phyloP scores from a whole-genome alignment of 2,329 filamentous ascomycete genomes.

The Phaeosphaeriaceae sp. region DNA sequence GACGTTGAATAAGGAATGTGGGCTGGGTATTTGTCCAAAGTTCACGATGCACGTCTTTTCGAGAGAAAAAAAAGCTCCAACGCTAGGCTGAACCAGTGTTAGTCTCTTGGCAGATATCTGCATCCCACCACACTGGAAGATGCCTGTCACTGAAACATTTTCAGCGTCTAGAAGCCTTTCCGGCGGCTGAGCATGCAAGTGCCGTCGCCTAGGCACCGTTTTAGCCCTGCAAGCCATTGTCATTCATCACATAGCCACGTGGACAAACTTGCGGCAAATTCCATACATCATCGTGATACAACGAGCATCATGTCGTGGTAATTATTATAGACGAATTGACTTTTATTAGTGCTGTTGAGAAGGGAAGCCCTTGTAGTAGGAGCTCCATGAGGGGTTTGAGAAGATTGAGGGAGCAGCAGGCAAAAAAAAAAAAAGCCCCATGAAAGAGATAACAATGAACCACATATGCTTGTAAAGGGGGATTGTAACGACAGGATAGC shows the following conservation, averaged over 20 bases:
- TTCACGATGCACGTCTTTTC: constrained; percentile 18
- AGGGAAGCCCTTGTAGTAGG: too few species aligned
- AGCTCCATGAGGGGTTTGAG: too few species aligned
- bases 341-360: too few species aligned
- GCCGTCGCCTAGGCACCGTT: constrained; percentile 22
- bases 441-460: too few species aligned
- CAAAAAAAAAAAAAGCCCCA: too few species aligned
- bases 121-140: constrained; percentile 20
- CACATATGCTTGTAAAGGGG: constrained; percentile 11
- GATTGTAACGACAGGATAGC: constrained; percentile 43
- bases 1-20: constrained; percentile 13
- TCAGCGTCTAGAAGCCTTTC: constrained; percentile 35
- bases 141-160: constrained; percentile 24
- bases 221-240: constrained; percentile 27
- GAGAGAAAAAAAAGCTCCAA: constrained; percentile 34
- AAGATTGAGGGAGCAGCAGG: too few species aligned
- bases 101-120: constrained; percentile 3
- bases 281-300: too few species aligned
- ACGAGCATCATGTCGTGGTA: too few species aligned
- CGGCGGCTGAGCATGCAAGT: constrained; percentile 20
- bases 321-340: constrained; percentile 11
- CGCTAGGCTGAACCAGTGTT: constrained; percentile 4
- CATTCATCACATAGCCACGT: constrained; percentile 16
- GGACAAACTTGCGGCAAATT: neutral
- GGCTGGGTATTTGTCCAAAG: constrained; percentile 16